Evolutionary conservation across 306 rosid genomes (phyloP).

Genomic region (Mucuna pruriens): DNA sequence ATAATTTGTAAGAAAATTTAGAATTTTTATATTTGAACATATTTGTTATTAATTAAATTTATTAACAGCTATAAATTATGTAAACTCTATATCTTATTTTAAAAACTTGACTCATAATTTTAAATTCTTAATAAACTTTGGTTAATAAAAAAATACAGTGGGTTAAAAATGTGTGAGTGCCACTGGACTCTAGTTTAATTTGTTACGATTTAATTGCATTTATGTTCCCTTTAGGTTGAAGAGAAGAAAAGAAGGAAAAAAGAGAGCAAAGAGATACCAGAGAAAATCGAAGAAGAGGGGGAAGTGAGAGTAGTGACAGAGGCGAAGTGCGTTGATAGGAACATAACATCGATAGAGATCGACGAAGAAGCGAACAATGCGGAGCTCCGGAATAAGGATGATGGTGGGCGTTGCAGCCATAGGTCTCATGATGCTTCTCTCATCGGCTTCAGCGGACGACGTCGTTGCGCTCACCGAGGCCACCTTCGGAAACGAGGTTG

Average conservation of each 20-base stretch:
- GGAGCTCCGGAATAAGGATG: constrained; percentile 36
- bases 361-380: constrained; percentile 46
- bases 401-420: constrained; percentile 45
- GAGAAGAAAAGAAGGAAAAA: neutral
- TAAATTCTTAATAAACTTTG: too few species aligned
- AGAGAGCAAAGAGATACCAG: neutral
- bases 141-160: too few species aligned
- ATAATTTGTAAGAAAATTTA: too few species aligned
- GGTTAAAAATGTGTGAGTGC: too few species aligned
- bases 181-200: too few species aligned
- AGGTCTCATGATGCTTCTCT: constrained; percentile 43
- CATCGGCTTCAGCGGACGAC: constrained; percentile 65
- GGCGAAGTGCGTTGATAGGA: neutral
- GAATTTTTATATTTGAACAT: too few species aligned
- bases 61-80: too few species aligned
- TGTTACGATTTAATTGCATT: too few species aligned
- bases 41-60: too few species aligned
- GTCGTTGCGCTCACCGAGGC: constrained; percentile 69
- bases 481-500: constrained; percentile 76
- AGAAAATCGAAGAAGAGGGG: neutral
- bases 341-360: neutral
- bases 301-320: neutral
- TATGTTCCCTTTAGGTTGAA: neutral
- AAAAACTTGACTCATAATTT: too few species aligned
- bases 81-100: too few species aligned